Conservation (phyloP, 2,329 filamentous ascomycete genomes). For the Talaromyces atroroseus region DNA sequence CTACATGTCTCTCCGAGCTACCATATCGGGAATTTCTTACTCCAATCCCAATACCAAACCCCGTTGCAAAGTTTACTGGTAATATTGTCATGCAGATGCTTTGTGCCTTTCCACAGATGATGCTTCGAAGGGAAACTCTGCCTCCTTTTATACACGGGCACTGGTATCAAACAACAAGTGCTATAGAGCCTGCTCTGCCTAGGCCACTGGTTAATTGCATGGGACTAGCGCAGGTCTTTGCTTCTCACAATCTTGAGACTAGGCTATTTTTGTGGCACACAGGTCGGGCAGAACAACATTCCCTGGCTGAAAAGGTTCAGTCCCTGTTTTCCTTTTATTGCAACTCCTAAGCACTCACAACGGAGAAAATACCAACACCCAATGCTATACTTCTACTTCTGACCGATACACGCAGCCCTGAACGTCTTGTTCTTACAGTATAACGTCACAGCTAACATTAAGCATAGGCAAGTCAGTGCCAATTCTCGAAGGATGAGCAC, state of each 20-base stretch:
- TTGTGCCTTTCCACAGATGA: conserved; percentile 1
- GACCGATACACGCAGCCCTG: background rate
- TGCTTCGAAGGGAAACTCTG: conserved; percentile 3
- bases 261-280: background rate
- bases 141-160: conserved; percentile 10
- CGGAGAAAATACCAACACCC: background rate
- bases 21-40: background rate
- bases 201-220: conserved; percentile 3
- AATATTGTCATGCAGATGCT: conserved; percentile 4
- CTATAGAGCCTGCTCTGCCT: background rate
- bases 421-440: background rate
- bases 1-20: background rate
- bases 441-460: background rate
- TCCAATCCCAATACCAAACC: conserved; percentile 2
- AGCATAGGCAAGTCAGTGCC: background rate
- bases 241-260: conserved; percentile 1
- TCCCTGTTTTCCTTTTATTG: background rate
- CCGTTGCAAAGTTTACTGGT: background rate
- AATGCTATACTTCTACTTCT: background rate
- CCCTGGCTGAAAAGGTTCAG: background rate
- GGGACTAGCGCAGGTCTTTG: conserved; percentile 5
- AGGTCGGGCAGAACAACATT: background rate
- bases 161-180: background rate
- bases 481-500: background rate
- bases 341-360: background rate